Evolutionary conservation across 371 early-diverging fungal species (phyloP), one percentile per base, ranked within the genome.

Genomic region (Phascolomyces articulosus): DNA sequence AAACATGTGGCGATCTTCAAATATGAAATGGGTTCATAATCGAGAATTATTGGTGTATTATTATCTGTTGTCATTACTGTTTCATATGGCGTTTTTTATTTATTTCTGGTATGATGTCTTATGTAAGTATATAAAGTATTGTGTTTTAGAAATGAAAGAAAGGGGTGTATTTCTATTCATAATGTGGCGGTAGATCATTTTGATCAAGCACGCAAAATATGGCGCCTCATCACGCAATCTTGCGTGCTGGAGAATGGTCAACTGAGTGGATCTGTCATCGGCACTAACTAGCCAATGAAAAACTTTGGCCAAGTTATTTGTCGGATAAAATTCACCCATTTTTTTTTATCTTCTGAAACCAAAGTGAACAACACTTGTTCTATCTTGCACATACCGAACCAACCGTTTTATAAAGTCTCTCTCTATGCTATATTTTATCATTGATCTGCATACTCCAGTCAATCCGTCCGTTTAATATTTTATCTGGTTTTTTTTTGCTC

Each of bases 11-110:
- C 65, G 24, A 70, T 62, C 27, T 64, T 51, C 41, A 57, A 23
- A 31, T 73, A 69, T 11, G 68, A 69, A 21, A 61, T 60, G 23
- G 64, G 51, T 57, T 72, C 73, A 60, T 77, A 75, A 34, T 80
- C 82, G 57, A 81, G 69, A 31, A 78, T 71, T 29, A 81, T 78
- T 41, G 59, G 67, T 44, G 34, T 21, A 53, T 54, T 40, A 53
- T 16, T 40, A 11, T 27, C 49, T 41, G 54, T 44, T 53, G 65
- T 54, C 60, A 41, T 65, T 26, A 24, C 34, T 38, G 49, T n/a
- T 34, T 34, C 31, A 48, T 55, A 47, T 27, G 62, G 44, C 24
- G 40, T 44, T 3, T 15, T 53, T 16, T 55, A 54, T 15, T 18
- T 27, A 6, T 40, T 21, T 20, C 34, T 34, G 34, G 34, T n/a